Conservation (phyloP, 805 yeast genomes). For the Yamadazyma olivae region DNA sequence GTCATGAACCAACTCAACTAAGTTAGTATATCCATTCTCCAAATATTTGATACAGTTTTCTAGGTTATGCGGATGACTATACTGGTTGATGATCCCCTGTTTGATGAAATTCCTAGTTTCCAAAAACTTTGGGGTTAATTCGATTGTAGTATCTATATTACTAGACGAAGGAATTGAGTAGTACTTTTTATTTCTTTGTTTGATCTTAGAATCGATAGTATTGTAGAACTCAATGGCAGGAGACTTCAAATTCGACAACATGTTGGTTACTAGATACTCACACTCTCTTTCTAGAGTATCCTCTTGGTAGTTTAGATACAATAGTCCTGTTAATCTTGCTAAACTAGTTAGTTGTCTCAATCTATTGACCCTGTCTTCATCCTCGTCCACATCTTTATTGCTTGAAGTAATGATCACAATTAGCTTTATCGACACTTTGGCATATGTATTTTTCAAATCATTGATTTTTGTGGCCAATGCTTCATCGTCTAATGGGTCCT, state of each 20-base stretch:
- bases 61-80: constrained; percentile 29
- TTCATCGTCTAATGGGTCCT: constrained; percentile 12
- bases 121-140: constrained; percentile 33
- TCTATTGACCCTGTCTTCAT: constrained; percentile 20
- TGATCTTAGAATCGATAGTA: constrained; percentile 27
- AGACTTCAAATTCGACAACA: constrained; percentile 27
- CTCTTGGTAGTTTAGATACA: constrained; percentile 17
- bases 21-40: constrained; percentile 32
- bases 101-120: constrained; percentile 38
- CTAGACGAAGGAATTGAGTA: constrained; percentile 29
- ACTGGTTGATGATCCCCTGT: constrained; percentile 32
- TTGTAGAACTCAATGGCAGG: constrained; percentile 33
- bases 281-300: constrained; percentile 22
- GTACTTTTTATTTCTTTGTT: constrained; percentile 34
- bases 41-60: constrained; percentile 26
- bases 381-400: constrained; percentile 11
- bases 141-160: constrained; percentile 25
- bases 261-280: constrained; percentile 27
- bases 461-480: constrained; percentile 15
- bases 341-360: constrained; percentile 28
- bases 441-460: constrained; percentile 12
- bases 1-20: constrained; percentile 20
- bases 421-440: constrained; percentile 14
- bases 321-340: constrained; percentile 27
- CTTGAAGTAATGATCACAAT: constrained; percentile 23